Base-by-base conservation (phyloP, 441 rosid species). In the Populus hybrid region DNA sequence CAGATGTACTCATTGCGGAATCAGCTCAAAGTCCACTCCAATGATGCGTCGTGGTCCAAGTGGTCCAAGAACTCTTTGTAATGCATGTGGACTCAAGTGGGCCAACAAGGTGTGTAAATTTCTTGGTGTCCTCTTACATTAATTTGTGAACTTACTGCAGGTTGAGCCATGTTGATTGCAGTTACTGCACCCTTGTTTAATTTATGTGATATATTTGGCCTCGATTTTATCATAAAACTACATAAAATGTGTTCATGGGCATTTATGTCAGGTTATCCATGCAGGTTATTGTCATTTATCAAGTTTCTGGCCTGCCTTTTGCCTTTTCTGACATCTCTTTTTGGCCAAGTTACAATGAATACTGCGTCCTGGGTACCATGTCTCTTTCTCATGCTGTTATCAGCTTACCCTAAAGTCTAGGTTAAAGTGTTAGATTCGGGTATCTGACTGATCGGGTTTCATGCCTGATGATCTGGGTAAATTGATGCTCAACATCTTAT, bases 1-100 rank as follows among this genome's bases (percentile, higher is more conserved):
- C 86, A 91, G 97, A 78, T 94, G 98, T 80, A 84, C 84, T 9
- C 97, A 94, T 83, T 94, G 99, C 77, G 92, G 99, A 74, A 85
- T 81, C 71, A 92, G 91, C 81, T 93, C 98, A 28, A 92, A 88
- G 80, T 85, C 89, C 29, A 94, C 99, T 70, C 99, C 99, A 16
- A 91, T 93, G 97, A 94, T 94, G 99, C 91, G 97, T 59, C 98
- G 98, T 33, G 99, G 99, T 42, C 99, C 99, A 81, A 84, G 91
- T 56, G 98, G 99, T 75, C 95, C 93, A 65, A 87, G 97, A 80
- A 87, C 99, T 79, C 95, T 94, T 77, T 94, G 99, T 85, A 94
- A 94, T 87, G 99, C 99, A 33, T 94, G 98, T 82, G 99, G 99
- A 68, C 93, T 94, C 35, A 90, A 88, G 85, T 94, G 98, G 95